Conservation (phyloP, 2,329 filamentous ascomycete species). For the Xylariaceae sp. region DNA sequence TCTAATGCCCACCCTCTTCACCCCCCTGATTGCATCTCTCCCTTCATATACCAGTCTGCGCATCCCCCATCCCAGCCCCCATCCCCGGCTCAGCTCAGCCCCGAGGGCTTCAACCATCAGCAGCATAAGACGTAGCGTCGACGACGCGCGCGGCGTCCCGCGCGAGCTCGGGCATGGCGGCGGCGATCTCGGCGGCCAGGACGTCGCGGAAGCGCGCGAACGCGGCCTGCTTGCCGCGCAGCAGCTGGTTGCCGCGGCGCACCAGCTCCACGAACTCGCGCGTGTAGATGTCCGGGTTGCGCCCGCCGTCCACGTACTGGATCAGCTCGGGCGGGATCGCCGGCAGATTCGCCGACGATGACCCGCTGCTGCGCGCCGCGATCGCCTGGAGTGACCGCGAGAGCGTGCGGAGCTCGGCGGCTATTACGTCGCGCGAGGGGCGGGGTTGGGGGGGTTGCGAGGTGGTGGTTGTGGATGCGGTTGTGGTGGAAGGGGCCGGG, state of each 20-base stretch:
- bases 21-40: no score
- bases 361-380: slow-evolving; percentile 41
- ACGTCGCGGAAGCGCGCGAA: slow-evolving; percentile 65
- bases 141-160: slow-evolving; percentile 57
- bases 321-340: slow-evolving; percentile 64
- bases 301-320: slow-evolving; percentile 70
- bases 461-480: slow-evolving; percentile 2
- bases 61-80: no score
- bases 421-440: slow-evolving; percentile 59
- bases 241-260: slow-evolving; percentile 65
- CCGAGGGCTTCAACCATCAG: no score
- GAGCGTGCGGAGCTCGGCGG: slow-evolving; percentile 52
- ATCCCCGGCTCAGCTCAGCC: no score
- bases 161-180: slow-evolving; percentile 61
- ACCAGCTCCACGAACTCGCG: slow-evolving; percentile 73
- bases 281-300: slow-evolving; percentile 75
- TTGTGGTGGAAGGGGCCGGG: background rate
- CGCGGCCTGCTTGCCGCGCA: slow-evolving; percentile 65
- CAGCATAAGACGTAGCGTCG: no score
- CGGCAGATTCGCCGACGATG: slow-evolving; percentile 45
- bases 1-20: no score
- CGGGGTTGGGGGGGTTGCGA: slow-evolving; percentile 19
- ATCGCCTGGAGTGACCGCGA: slow-evolving; percentile 44
- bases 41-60: no score
- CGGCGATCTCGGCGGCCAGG: slow-evolving; percentile 60